A percentile compares a stretch with the other conserved stretches of the same genome.
phyloP scores from a whole-genome alignment of 192 early-diverging fungal genomes.

The Entrophospora sp. region DNA sequence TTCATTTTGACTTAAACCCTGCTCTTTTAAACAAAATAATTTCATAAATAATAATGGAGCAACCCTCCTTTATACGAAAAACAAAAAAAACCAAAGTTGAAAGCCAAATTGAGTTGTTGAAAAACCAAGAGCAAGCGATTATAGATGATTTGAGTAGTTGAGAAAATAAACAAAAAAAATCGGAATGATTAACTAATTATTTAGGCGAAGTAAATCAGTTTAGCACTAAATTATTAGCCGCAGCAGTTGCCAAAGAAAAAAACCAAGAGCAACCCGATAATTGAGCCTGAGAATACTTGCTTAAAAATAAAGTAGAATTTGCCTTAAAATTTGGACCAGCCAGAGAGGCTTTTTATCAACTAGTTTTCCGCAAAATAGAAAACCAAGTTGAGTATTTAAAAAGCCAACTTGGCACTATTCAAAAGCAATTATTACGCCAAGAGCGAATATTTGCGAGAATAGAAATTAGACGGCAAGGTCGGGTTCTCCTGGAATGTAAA shows the following conservation, averaged over 20 bases:
- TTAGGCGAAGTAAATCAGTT: background rate
- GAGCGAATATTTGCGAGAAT: background rate
- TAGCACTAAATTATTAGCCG: constrained; percentile 4
- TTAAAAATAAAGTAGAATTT: constrained; percentile 12
- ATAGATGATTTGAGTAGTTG: background rate
- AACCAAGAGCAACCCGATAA: background rate
- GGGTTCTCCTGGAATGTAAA: background rate
- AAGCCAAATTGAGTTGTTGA: constrained; percentile 1
- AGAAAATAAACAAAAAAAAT: background rate
- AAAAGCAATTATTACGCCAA: constrained; percentile 1
- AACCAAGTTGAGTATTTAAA: constrained; percentile 3
- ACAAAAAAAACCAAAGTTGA: constrained; percentile 7
- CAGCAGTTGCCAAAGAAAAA: background rate
- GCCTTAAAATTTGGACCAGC: constrained; percentile 1
- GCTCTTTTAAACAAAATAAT: constrained; percentile 6
- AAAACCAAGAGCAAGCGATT: constrained; percentile 1
- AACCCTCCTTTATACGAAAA: constrained; percentile 11
- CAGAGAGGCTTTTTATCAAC: background rate
- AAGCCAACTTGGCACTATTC: constrained; percentile 4
- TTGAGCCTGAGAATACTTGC: background rate
- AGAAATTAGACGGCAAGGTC: background rate
- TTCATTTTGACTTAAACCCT: constrained; percentile 16
- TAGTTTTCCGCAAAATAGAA: background rate
- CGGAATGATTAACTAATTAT: background rate
- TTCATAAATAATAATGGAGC: constrained; percentile 18